Conservation (phyloP, 169 alveolate species). For the Plasmodium relictum region DNA sequence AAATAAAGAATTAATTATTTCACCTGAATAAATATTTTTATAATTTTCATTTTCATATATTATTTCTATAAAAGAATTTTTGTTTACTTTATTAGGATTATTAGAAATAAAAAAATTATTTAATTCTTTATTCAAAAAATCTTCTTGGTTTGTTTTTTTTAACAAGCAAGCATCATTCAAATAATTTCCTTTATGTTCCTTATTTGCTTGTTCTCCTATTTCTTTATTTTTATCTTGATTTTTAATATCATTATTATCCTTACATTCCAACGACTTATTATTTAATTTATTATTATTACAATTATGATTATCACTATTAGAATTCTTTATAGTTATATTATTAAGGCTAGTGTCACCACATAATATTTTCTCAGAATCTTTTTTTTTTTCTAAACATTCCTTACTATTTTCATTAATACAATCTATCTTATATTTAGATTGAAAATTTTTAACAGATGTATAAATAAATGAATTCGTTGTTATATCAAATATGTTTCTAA, state of each 20-base stretch:
- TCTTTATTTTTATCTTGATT: neutral
- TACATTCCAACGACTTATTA: neutral
- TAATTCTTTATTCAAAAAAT: conserved; percentile 62
- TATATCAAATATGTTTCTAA: conserved; percentile 54
- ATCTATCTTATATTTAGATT: conserved; percentile 13
- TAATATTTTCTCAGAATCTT: neutral
- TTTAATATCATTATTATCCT: neutral
- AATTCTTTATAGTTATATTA: neutral
- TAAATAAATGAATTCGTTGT: conserved; percentile 29
- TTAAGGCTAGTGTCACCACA: neutral
- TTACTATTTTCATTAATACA: neutral
- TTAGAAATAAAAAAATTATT: conserved; percentile 58
- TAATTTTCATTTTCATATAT: conserved; percentile 22
- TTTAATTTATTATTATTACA: neutral
- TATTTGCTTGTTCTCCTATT: neutral
- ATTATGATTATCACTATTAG: neutral
- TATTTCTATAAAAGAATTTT: conserved; percentile 47
- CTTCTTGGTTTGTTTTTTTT: conserved; percentile 47
- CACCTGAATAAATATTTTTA: conserved; percentile 42
- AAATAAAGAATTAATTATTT: conserved; percentile 67
- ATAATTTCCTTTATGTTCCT: neutral
- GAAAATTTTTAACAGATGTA: conserved; percentile 57
- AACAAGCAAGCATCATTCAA: neutral
- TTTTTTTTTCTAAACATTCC: neutral
- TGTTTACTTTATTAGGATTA: conserved; percentile 24